A percentile compares a stretch with the other conserved stretches of the same genome.
phyloP scores from a whole-genome alignment of 2,329 filamentous ascomycete species.

The Stagonosporopsis chrysanthemi region DNA sequence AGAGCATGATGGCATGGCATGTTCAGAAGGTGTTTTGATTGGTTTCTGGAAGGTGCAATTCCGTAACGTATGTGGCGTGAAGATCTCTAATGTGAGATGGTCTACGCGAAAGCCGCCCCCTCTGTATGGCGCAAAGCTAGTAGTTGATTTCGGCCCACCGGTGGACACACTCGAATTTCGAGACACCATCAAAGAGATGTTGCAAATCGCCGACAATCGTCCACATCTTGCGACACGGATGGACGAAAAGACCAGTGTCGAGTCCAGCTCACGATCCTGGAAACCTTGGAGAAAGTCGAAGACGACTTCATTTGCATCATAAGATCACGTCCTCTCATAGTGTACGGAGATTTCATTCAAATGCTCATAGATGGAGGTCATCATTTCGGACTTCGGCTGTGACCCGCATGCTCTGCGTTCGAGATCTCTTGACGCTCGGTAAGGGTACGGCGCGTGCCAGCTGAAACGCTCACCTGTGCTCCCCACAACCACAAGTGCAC shows the following conservation, averaged over 20 bases:
- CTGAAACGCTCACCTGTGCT: conserved; percentile 16
- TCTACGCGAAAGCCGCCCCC: conserved; percentile 20
- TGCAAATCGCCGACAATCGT: conserved; percentile 27
- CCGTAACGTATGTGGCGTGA: conserved; percentile 35
- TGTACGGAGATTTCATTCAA: neutral
- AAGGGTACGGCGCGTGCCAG: conserved; percentile 13
- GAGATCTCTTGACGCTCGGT: conserved; percentile 7
- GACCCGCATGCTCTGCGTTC: conserved; percentile 1
- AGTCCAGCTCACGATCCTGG: conserved; percentile 1
- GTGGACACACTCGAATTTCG: conserved; percentile 27
- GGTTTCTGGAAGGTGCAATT: conserved; percentile 37
- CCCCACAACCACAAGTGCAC: conserved; percentile 9
- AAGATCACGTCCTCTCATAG: neutral
- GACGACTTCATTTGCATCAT: neutral
- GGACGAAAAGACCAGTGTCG: neutral
- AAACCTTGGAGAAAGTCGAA: neutral
- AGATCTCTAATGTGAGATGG: conserved; percentile 29
- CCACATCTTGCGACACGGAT: neutral
- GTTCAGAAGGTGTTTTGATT: conserved; percentile 33
- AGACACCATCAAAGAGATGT: conserved; percentile 28
- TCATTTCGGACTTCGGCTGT: conserved; percentile 3
- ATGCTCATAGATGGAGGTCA: neutral
- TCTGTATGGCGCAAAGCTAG: neutral
- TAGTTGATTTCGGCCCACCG: conserved; percentile 1
- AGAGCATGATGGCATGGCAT: conserved; percentile 30